Evolutionary conservation across 768 basidiomycete genomes (phyloP).

Genomic region (Dentipellis fragilis): DNA sequence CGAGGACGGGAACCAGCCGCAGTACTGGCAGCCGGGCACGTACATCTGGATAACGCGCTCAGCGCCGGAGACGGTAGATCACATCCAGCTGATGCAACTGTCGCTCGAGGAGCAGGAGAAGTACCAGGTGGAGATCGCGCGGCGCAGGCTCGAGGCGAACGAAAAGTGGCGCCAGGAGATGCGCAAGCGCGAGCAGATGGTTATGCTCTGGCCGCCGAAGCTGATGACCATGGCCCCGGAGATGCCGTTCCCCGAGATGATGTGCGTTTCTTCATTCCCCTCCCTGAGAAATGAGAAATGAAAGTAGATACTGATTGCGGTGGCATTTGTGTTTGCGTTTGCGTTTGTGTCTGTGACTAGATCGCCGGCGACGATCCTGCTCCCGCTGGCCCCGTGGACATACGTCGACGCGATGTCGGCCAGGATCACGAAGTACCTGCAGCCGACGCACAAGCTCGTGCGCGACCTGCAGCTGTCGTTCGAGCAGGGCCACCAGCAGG

Average conservation of each 20-base stretch:
- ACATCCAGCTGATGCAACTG: constrained; percentile 47
- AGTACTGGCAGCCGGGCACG: constrained; percentile 67
- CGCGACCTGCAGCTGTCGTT: neutral
- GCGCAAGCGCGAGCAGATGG: neutral
- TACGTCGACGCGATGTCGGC: neutral
- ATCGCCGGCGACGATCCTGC: neutral
- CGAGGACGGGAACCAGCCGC: constrained; percentile 14
- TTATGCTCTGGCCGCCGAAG: neutral
- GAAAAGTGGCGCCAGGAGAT: constrained; percentile 6
- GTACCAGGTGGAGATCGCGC: constrained; percentile 35
- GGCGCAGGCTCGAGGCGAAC: constrained; percentile 37
- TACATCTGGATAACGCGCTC: constrained; percentile 62
- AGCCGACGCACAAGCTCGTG: neutral
- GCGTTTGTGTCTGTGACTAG: neutral
- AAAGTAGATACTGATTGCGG: neutral
- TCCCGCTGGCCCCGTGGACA: neutral
- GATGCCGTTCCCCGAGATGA: neutral
- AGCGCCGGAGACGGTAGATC: constrained; percentile 42
- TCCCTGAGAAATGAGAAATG: neutral
- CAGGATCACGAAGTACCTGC: neutral
- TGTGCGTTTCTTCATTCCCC: neutral
- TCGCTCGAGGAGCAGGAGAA: constrained; percentile 41
- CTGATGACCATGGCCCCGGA: neutral
- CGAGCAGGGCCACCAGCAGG: neutral
- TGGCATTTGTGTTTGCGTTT: neutral